Evolutionary conservation across 345 rosid genomes (phyloP), one percentile per base, ranked within the genome.

Genomic region (Brassica juncea): DNA sequence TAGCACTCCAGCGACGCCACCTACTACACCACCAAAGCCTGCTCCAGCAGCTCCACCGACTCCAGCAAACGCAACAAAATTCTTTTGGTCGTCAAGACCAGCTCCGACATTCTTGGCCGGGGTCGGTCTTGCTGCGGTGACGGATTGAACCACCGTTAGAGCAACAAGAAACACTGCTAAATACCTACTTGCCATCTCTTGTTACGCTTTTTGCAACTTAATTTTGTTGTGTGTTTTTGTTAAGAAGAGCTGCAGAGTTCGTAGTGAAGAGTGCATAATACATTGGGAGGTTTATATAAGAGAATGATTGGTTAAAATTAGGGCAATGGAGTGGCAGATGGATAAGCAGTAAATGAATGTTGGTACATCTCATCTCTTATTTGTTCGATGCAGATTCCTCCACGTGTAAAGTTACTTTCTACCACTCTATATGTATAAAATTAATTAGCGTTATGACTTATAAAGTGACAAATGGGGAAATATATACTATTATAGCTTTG

Each of bases 41-140:
- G 21, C 77, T 8, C 72, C 72, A 68, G 69, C 87, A 39, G 80
- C 75, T 71, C 90, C 92, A 34, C 90, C 92, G 19, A 88, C 79
- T 0, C 92, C 90, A 78, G 75, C 88, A n/a, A 66, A 89, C 8
- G 76, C 84, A 44, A 80, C 64, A 37, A 85, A 84, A 74, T 82
- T 89, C 88, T 87, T 89, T 70, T 89, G 87, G 86, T 89, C 90
- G 31, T 83, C 77, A 15, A 89, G 89, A 71, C 92, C 92, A 52
- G 82, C 84, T 42, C 76, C 80, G 1, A 62, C 82, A 30, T 74
- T 62, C 66, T 44, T 84, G 16, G 69, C 16, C 16, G 86, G 88
- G 73, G 63, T 81, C 23, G 86, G 81, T 77, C 90, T 87, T 5
- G 89, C 78, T 6, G 86, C 89, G 7, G 71, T 49, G 61, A 72